Base-by-base conservation (phyloP, 2,329 filamentous ascomycete species). In the Colletotrichum falcatum region DNA sequence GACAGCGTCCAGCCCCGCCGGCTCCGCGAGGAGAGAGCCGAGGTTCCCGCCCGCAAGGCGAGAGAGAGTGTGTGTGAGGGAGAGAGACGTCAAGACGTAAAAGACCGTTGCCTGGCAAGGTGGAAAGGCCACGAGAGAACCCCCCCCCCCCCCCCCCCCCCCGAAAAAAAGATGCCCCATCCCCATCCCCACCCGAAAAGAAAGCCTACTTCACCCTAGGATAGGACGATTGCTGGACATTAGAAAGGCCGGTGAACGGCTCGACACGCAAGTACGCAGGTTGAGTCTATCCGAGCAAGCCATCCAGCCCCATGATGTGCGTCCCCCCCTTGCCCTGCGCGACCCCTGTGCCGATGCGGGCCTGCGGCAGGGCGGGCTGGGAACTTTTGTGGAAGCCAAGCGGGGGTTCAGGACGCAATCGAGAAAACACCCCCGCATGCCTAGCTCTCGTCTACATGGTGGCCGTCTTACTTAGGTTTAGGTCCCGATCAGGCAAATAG, bases 301-400 rank as follows among this genome's bases (percentile, higher is more conserved):
- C 42, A 49, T 53, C 18, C 42, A 44, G 44, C 44, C 44, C 44
- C 44, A 23, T 23, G 39, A 56, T 70, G 42, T 61, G 35, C 49
- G 62, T 66, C 48, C 39, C 42, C 46, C 58, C 42, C 49, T 33
- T 26, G 54, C 30, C 16, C 28, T 28, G 42, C 39, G 20, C 20
- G 11, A 60, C 63, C 67, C 63, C 63, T 70, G 67, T 70, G 67
- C 67, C 67, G 67, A 70, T 70, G 67, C 67, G 63, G 67, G 67
- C 58, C 67, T 70, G 63, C 67, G 67, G 64, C 67, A 70, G 66
- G 66, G 62, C 62, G 66, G 33, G 56, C 56, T 70, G 67, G 67
- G 67, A 70, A 70, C 67, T 70, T 70, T 70, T 70, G 67, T 67
- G 67, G 67, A 67, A 70, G 63, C 51, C 64, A 70, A 67, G 67